phyloP scores from a whole-genome alignment of 2,329 filamentous ascomycete species.

The Monosporascus cannonballus region DNA sequence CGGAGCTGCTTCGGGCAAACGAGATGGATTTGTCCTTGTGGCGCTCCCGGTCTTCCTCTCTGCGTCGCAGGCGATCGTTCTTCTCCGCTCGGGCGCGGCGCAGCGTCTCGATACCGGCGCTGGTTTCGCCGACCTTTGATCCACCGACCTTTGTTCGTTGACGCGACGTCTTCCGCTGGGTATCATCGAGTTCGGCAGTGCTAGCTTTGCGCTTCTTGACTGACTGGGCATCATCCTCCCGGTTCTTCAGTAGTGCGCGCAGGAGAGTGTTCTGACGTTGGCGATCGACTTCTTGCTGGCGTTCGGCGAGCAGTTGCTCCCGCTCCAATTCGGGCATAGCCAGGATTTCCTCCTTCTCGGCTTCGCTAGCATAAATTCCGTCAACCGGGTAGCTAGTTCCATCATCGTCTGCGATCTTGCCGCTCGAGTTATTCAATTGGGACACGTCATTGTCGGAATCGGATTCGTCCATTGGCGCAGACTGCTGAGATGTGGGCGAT shows the following conservation, averaged over 20 bases:
- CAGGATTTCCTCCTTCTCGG: constrained; percentile 75
- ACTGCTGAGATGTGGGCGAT: constrained; percentile 71
- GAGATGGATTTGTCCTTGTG: constrained; percentile 43
- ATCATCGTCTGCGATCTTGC: constrained; percentile 36
- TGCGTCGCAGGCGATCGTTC: constrained; percentile 56
- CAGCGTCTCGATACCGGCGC: constrained; percentile 65
- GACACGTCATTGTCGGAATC: constrained; percentile 54
- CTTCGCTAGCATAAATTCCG: constrained; percentile 69
- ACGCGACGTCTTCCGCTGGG: constrained; percentile 65
- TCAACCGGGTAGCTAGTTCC: constrained; percentile 76
- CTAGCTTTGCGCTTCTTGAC: constrained; percentile 74
- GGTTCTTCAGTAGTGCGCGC: constrained; percentile 66
- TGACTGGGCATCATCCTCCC: constrained; percentile 55
- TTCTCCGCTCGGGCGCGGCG: constrained; percentile 58
- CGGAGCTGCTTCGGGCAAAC: constrained; percentile 31
- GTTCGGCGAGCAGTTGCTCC: constrained; percentile 83
- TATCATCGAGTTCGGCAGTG: constrained; percentile 72
- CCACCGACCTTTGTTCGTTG: constrained; percentile 62
- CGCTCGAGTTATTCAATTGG: constrained; percentile 27
- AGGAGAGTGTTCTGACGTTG: constrained; percentile 78
- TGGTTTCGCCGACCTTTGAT: constrained; percentile 62
- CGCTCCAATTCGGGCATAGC: constrained; percentile 84
- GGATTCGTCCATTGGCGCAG: constrained; percentile 85
- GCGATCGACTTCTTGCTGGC: constrained; percentile 74
- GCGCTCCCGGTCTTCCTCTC: constrained; percentile 55